Conservation (phyloP, 1,139 yeast species). For the Kluyveromyces marxianus region DNA sequence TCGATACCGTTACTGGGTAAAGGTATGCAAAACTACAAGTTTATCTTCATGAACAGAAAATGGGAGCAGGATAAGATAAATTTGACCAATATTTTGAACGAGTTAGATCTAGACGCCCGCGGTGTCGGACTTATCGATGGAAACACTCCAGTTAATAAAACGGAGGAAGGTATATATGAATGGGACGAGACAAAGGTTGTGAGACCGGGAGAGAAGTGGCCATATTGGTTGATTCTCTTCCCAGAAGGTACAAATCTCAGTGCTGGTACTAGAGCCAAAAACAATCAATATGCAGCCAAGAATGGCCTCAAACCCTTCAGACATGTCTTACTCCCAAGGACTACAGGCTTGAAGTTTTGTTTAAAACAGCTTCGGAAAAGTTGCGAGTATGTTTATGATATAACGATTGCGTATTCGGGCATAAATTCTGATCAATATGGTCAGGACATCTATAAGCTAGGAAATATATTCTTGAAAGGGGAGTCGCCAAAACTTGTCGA, state of each 20-base stretch:
- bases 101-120: constrained; percentile 44
- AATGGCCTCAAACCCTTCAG: constrained; percentile 41
- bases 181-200: constrained; percentile 36
- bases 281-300: constrained; percentile 50
- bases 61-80: constrained; percentile 70
- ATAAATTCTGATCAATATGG: constrained; percentile 59
- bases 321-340: constrained; percentile 72
- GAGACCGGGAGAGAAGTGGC: constrained; percentile 32
- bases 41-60: constrained; percentile 68
- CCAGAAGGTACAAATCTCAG: constrained; percentile 96
- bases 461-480: constrained; percentile 58
- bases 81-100: constrained; percentile 48
- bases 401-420: constrained; percentile 78
- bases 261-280: constrained; percentile 50
- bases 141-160: constrained; percentile 25
- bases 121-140: constrained; percentile 48
- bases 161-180: constrained; percentile 25
- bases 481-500: constrained; percentile 60
- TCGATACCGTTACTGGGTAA: constrained; percentile 73
- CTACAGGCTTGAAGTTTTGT: constrained; percentile 68
- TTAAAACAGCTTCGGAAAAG: constrained; percentile 53
- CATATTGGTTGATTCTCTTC: constrained; percentile 57
- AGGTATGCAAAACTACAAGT: constrained; percentile 77
- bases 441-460: constrained; percentile 65
- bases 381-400: constrained; percentile 66